Evolutionary conservation across 2,329 filamentous ascomycete species (phyloP).

Genomic region (Diaporthe sp.): DNA sequence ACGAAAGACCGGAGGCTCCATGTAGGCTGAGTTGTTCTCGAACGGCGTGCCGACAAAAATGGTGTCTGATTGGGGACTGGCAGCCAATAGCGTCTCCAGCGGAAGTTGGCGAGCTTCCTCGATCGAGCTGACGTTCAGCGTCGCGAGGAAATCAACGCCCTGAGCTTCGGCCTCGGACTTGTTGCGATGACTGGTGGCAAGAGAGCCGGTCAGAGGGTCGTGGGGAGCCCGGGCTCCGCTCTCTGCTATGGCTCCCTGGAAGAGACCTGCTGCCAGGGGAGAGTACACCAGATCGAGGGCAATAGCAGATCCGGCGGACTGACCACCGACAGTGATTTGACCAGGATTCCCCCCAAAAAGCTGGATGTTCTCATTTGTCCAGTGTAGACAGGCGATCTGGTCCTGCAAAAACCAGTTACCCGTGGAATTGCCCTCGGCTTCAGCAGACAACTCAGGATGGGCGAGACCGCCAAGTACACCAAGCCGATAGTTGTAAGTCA

Average conservation of each 20-base stretch:
- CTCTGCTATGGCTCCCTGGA: slow-evolving; percentile 50
- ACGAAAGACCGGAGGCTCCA: slow-evolving; percentile 24
- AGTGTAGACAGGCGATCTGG: slow-evolving; percentile 77
- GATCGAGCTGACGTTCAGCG: slow-evolving; percentile 45
- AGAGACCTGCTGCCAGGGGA: slow-evolving; percentile 40
- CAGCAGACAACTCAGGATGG: slow-evolving; percentile 63
- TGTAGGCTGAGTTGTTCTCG: not conserved
- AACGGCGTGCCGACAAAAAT: slow-evolving; percentile 19
- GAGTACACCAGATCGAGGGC: slow-evolving; percentile 42
- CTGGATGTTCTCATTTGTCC: slow-evolving; percentile 76
- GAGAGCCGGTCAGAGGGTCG: slow-evolving; percentile 48
- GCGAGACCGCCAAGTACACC: slow-evolving; percentile 81
- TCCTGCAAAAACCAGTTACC: slow-evolving; percentile 80
- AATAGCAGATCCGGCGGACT: slow-evolving; percentile 76
- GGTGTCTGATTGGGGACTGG: slow-evolving; percentile 4
- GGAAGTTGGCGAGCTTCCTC: slow-evolving; percentile 43
- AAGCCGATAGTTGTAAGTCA: slow-evolving; percentile 83
- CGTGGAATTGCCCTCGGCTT: slow-evolving; percentile 48
- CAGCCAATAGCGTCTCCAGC: slow-evolving; percentile 35
- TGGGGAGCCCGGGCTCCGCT: slow-evolving; percentile 50
- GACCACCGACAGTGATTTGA: slow-evolving; percentile 77
- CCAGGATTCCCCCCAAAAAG: slow-evolving; percentile 78
- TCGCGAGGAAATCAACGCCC: slow-evolving; percentile 42
- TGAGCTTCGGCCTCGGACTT: slow-evolving; percentile 44
- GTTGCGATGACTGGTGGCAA: slow-evolving; percentile 47